Percentiles rank a stretch among this genome's conserved stretches.
phyloP scores from a whole-genome alignment of 805 yeast genomes.

The Yamadazyma olivae region DNA sequence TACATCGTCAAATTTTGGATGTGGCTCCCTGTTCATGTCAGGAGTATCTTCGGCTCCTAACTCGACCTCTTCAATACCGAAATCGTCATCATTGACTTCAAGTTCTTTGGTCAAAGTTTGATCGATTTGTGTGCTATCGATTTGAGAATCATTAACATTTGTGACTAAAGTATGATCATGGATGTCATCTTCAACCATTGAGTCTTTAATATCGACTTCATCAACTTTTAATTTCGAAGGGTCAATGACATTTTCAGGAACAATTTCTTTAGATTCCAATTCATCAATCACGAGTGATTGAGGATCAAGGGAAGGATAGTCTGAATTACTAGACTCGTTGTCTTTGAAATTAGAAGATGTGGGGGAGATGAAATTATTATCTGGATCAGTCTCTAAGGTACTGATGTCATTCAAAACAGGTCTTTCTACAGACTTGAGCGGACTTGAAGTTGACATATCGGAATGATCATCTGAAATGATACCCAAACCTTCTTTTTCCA shows the following conservation, averaged over 20 bases:
- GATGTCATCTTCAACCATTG: background rate
- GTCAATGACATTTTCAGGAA: slow-evolving; percentile 17
- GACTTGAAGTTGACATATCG: background rate
- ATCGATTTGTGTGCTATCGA: slow-evolving; percentile 1
- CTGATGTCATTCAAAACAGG: slow-evolving; percentile 4
- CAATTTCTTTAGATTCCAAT: slow-evolving; percentile 11
- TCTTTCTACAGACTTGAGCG: slow-evolving; percentile 1
- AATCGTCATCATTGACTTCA: slow-evolving; percentile 16
- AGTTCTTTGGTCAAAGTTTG: background rate
- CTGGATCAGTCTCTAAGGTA: slow-evolving; percentile 4
- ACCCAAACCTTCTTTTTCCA: background rate
- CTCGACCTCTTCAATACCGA: slow-evolving; percentile 22
- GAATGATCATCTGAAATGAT: background rate
- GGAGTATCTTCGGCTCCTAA: slow-evolving; percentile 20
- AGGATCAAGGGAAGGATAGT: slow-evolving; percentile 11
- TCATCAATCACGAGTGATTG: slow-evolving; percentile 11
- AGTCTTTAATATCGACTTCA: slow-evolving; percentile 18
- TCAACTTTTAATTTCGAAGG: slow-evolving; percentile 22
- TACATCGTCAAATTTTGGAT: slow-evolving; percentile 29
- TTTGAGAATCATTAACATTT: slow-evolving; percentile 4
- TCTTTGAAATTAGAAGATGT: slow-evolving; percentile 5
- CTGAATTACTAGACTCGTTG: slow-evolving; percentile 2
- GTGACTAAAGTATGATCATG: background rate
- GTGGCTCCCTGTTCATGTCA: slow-evolving; percentile 19
- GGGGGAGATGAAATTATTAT: slow-evolving; percentile 8